phyloP scores from a whole-genome alignment of 78 protist genomes.

The Neovahlkampfia damariscottae region DNA sequence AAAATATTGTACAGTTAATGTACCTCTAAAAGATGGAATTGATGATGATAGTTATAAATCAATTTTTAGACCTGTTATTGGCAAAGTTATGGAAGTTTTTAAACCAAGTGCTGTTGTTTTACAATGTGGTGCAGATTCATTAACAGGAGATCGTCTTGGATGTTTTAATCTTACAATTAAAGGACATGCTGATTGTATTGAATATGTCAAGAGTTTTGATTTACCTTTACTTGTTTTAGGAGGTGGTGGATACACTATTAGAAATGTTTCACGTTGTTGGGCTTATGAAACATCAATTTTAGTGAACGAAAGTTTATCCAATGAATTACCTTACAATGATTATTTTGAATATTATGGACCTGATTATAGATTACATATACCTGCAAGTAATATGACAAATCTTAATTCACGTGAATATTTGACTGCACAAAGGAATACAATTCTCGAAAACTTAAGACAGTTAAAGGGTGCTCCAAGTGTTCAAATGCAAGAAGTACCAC shows the following conservation, averaged over 20 bases:
- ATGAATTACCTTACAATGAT: conserved; percentile 87
- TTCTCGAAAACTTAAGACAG: conserved; percentile 25
- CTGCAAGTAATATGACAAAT: conserved; percentile 70
- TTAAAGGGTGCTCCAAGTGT: conserved; percentile 52
- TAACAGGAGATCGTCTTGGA: conserved; percentile 95
- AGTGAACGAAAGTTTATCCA: not conserved
- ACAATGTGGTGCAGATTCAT: conserved; percentile 98
- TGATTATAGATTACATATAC: conserved; percentile 65
- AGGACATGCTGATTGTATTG: conserved; percentile 86
- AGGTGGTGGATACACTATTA: conserved; percentile 98
- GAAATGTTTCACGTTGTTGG: conserved; percentile 99
- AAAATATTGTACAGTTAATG: conserved; percentile 76
- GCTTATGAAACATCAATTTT: conserved; percentile 18
- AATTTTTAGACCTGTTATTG: conserved; percentile 77
- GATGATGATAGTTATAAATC: conserved; percentile 74
- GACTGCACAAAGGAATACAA: conserved; percentile 18
- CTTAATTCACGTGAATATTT: conserved; percentile 62
- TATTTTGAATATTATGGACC: conserved; percentile 92
- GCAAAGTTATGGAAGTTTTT: conserved; percentile 59
- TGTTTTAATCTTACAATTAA: conserved; percentile 82
- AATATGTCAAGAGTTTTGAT: conserved; percentile 54
- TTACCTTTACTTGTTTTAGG: conserved; percentile 91
- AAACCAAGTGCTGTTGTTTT: conserved; percentile 87
- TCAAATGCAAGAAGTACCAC: conserved; percentile 36
- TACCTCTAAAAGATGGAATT: conserved; percentile 95